Base-by-base conservation (phyloP, 2,329 filamentous ascomycete species). In the Pseudogymnoascus sp. region DNA sequence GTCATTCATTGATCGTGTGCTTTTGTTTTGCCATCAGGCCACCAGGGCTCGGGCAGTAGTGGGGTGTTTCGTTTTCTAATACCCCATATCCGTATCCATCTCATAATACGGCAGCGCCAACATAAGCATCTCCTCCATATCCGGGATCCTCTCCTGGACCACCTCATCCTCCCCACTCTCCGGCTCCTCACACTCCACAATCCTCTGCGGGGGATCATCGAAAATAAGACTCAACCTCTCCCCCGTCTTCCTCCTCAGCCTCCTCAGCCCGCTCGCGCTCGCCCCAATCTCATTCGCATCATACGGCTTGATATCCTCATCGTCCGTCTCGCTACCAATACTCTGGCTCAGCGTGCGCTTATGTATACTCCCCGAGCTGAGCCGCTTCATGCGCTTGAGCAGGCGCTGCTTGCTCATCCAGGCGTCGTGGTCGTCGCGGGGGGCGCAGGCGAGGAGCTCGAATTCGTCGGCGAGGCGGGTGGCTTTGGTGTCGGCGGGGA, bases 271-370 rank as follows among this genome's bases (percentile, higher is more conserved):
- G 66, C 69, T 73, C 12, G 67, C 68, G 14, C 72, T 70, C 11
- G 67, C 70, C 6, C n/a, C 56, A 21, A 60, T 25, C 34, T 73
- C 71, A 62, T 70, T 72, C 2, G 69, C 67, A n/a, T 67, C 69
- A 14, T 68, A 66, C 7, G 70, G 69, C 59, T 70, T 66, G 34
- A 74, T 63, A 60, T 74, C 73, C 60, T 73, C 71, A 12, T 74
- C 71, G 60, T 74, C 73, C 3, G 70, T 73, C 63, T 72, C 73
- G 62, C 70, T 71, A 5, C 72, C 72, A 37, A 74, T 71, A 62
- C 71, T 73, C 64, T 73, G 68, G 36, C 66, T 70, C 8, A 72
- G 50, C 6, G 69, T 71, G 16, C 73, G 63, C 63, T 74, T 74
- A 56, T 71, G 70, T 16, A 73, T 67, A 59, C 67, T 71, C 12